These are phyloP conservation scores for Fragosphaeria purpurea DNA, from an alignment of 2,329 filamentous ascomycete genomes.

Conservation along the genomic window DNA sequence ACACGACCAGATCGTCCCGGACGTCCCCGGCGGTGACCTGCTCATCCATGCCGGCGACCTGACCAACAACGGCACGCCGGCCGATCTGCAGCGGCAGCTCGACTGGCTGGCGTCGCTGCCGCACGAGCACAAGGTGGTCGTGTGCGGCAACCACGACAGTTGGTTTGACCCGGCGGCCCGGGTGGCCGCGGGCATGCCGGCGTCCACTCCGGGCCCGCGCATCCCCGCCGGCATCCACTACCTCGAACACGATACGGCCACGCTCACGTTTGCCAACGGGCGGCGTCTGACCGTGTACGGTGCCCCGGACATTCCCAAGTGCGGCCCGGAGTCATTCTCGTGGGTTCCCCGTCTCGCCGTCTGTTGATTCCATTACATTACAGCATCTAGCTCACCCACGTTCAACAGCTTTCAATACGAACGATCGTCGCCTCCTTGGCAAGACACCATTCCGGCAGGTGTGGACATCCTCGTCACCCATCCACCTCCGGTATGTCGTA, in stretches of 20 bases:
- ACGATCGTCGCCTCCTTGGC: conserved; percentile 58
- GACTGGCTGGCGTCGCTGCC: conserved; percentile 71
- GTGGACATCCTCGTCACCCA: conserved; percentile 77
- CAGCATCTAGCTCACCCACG: background rate
- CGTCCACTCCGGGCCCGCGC: conserved; percentile 39
- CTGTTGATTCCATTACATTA: background rate
- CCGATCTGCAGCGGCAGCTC: conserved; percentile 70
- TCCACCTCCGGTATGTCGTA: conserved; percentile 51
- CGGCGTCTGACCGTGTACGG: conserved; percentile 66
- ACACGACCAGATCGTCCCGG: conserved; percentile 50
- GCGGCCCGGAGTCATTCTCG: conserved; percentile 61
- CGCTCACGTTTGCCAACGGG: conserved; percentile 47
- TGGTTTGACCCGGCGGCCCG: conserved; percentile 66
- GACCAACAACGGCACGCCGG: conserved; percentile 59
- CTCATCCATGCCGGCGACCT: conserved; percentile 87
- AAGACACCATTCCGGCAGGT: conserved; percentile 56
- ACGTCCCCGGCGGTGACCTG: conserved; percentile 69
- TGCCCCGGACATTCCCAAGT: conserved; percentile 66
- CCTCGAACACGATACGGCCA: conserved; percentile 58
- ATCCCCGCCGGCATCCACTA: conserved; percentile 59
- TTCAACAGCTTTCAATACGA: conserved; percentile 61
- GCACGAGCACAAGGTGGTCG: conserved; percentile 69
- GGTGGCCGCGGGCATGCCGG: conserved; percentile 42
- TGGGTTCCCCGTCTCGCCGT: conserved; percentile 14
- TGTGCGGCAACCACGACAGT: conserved; percentile 83